These are phyloP conservation scores for Salvia splendens DNA, from an alignment of 257 asterid species.

Conservation along the genomic window DNA sequence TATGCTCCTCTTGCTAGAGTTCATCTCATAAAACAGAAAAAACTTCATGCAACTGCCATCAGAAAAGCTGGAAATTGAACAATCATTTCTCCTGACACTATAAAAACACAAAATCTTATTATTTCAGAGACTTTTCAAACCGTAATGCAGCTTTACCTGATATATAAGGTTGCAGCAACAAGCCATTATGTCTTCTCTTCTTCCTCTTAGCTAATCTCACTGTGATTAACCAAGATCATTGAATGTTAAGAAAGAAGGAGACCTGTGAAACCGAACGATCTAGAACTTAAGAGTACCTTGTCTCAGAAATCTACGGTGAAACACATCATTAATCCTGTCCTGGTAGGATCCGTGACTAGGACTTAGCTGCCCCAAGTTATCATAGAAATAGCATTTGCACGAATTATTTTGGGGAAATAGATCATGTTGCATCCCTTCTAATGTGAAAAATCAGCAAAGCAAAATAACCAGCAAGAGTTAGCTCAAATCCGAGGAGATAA, in stretches of 20 bases:
- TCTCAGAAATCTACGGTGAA: slow-evolving; percentile 87
- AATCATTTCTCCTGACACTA: background rate
- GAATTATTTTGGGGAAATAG: slow-evolving; percentile 66
- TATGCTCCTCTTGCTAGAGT: slow-evolving; percentile 18
- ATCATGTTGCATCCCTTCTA: slow-evolving; percentile 76
- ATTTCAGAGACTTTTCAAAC: background rate
- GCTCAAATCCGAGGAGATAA: background rate
- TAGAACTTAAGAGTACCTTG: slow-evolving; percentile 52
- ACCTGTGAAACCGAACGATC: slow-evolving; percentile 11
- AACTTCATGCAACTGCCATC: background rate
- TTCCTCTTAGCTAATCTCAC: slow-evolving; percentile 72
- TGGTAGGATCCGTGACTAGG: slow-evolving; percentile 42
- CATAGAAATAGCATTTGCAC: slow-evolving; percentile 93
- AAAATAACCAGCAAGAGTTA: slow-evolving; percentile 20
- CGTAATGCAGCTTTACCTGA: slow-evolving; percentile 49
- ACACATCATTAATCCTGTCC: slow-evolving; percentile 57
- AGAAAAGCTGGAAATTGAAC: slow-evolving; percentile 1
- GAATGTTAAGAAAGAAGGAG: slow-evolving; percentile 9
- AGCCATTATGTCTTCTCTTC: slow-evolving; percentile 52
- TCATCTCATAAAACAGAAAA: slow-evolving; percentile 13
- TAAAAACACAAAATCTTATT: slow-evolving; percentile 7
- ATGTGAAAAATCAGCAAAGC: slow-evolving; percentile 25
- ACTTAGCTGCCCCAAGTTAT: slow-evolving; percentile 61
- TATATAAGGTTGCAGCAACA: slow-evolving; percentile 29
- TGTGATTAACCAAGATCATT: slow-evolving; percentile 34